Base-by-base conservation (phyloP, 169 alveolate genomes). In the Eimeria acervulina region DNA sequence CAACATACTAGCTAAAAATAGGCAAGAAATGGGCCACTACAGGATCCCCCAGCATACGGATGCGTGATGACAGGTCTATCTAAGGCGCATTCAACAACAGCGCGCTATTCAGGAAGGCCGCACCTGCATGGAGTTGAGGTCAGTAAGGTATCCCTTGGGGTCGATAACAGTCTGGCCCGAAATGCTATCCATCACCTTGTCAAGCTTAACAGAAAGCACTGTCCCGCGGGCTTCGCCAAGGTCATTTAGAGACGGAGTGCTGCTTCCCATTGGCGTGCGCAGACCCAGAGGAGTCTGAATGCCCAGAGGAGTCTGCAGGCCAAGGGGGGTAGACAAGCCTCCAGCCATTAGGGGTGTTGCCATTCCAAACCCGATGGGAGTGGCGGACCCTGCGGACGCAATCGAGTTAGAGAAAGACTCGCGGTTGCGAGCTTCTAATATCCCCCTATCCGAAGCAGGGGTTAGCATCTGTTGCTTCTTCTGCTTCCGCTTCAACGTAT, bases 81-180 rank as follows among this genome's bases (percentile, higher is more conserved):
- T 66, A 33, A 36, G 15, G 36, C 61, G 38, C 36, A 55, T 44
- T 5, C 40, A 40, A n/a, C 74, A n/a, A 6, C 26, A 51, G 51
- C 31, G 33, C 47, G n/a, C n/a, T n/a, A 1, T 26, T 52, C 88
- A 47, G 88, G 28, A 21, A 78, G 21, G 17, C 21, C 97, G 42
- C 36, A 90, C 98, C 96, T 97, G 98, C 98, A 97, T n/a, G n/a
- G 99, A 96, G 92, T 98, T 98, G 90, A 99, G 96, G 88, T 98
- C 98, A 6, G 99, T 99, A 85, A 99, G 97, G 96, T 99, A 99
- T 28, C 99, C 99, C 94, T 98, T 98, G 70, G 99, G 99, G 96
- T 99, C 99, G 84, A 99, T 99, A 36, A 98, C 99, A 17, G 99
- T 98, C 95, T 98, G 99, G 23, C 99, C 99, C 26, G 99, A 97